Evolutionary conservation across 768 basidiomycete species (phyloP), one percentile per base, ranked within the genome.

Genomic region (Lactifluus hygrophoroides): DNA sequence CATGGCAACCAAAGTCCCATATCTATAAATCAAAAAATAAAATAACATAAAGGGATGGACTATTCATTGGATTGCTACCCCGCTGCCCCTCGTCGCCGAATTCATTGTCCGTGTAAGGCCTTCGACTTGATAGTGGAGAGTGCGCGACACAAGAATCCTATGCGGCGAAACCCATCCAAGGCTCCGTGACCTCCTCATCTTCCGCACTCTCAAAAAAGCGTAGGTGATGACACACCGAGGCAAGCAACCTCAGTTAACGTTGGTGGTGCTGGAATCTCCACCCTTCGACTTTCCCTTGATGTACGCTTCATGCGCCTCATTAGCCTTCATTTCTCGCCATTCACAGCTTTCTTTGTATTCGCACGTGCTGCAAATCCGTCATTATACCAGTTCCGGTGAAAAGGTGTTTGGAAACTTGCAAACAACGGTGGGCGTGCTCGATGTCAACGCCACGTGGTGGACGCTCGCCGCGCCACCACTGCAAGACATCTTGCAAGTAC

Each of bases 391-490:
- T 14, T 28, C 44, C 30, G 13, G 50, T 38, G 43, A 32, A 32
- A 45, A 57, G 21, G 50, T n/a, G 56, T 7, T 6, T 52, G 35
- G n/a, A 19, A 59, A 78, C 85, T 72, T 69, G 90, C 83, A 73
- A 73, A 76, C 91, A 92, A 50, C 90, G 76, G 55, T 75, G 65
- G 3, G 84, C 73, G 51, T 86, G 75, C 44, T 77, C 71, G 21
- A 85, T 30, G 2, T 76, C 75, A 0, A 94, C 93, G 1, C 93
- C 93, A n/a, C 71, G 69, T 0, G 92, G 82, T 30, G 76, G 73
- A 40, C 92, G 76, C 52, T 75, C 64, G 1, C 90, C 89, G 57
- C 77, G 71, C 93, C 93, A 95, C 82, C 87, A 94, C 50, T 76
- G 69, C 2, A 92, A 69, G 0, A 85, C 74, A 52, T 76, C 75